Evolutionary conservation across 2,329 filamentous ascomycete genomes (phyloP).

Genomic region (Cladophialophora chaetospira): DNA sequence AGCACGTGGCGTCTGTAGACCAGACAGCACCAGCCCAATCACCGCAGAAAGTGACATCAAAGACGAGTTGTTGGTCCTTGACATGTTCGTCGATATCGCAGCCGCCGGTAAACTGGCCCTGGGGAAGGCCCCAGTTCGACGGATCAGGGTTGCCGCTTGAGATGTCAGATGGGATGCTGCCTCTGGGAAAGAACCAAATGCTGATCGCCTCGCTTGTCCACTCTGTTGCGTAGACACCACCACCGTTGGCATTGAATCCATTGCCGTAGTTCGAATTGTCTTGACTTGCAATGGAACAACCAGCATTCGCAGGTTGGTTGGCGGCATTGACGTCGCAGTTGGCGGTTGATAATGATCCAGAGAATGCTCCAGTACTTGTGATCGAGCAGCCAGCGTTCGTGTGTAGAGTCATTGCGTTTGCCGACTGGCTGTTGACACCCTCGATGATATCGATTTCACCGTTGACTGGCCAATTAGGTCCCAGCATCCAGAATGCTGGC

Average conservation of each 20-base stretch:
- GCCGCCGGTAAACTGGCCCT: constrained; percentile 67
- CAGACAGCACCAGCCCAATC: constrained; percentile 80
- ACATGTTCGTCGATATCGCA: constrained; percentile 76
- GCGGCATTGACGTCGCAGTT: constrained; percentile 60
- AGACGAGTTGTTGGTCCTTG: constrained; percentile 70
- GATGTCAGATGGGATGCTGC: constrained; percentile 65
- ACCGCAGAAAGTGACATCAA: constrained; percentile 87
- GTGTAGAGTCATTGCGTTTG: constrained; percentile 68
- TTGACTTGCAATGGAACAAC: constrained; percentile 61
- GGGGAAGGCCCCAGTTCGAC: constrained; percentile 65
- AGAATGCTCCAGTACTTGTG: constrained; percentile 47
- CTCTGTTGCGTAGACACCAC: constrained; percentile 73
- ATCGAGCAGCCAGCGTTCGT: constrained; percentile 64
- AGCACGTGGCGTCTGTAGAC: constrained; percentile 60
- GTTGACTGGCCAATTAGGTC: constrained; percentile 61
- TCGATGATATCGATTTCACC: constrained; percentile 75
- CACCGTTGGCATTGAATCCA: constrained; percentile 69
- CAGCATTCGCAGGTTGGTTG: constrained; percentile 51
- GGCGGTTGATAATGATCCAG: constrained; percentile 50
- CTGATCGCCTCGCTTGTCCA: constrained; percentile 74
- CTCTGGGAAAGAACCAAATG: constrained; percentile 79
- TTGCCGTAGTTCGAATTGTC: constrained; percentile 63
- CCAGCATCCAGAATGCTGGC: constrained; percentile 64
- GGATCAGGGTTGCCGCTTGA: constrained; percentile 63
- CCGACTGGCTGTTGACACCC: constrained; percentile 65